Base-by-base conservation (phyloP, 371 early-diverging fungal species). In the Mortierella sp. region DNA sequence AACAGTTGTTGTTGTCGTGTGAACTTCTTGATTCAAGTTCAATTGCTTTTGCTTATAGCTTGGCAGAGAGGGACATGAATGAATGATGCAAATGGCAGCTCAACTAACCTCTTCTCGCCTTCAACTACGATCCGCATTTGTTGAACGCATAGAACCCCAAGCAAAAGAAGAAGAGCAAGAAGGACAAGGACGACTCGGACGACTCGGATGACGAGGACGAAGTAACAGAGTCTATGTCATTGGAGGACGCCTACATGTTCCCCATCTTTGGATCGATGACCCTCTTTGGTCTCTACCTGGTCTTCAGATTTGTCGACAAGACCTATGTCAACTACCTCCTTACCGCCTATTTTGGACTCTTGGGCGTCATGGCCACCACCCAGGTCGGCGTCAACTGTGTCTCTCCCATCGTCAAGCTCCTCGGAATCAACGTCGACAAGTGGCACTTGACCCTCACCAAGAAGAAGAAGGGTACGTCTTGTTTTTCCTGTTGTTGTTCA, bases 241-340 rank as follows among this genome's bases (percentile, higher is more conserved):
- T 96, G 6, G 92, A 95, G 80, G 99, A 98, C 88, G 99, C 99
- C 34, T 95, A 96, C 88, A 92, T 94, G 95, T 97, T 97, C 83
- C 98, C 99, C 14, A 86, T 98, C 40, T 93, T 96, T 83, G 99
- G 98, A 37, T 98, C 98, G 19, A 89, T 87, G 28, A 95, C 95
- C 14, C 89, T 98, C 5, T 95, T 98, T 76, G 91, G 93, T 1
- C 88, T 98, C 78, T 98, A 97, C 89, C 78, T 98, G 69, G 88
- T 97, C 40, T 96, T 97, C 92, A 93, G 94, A 77, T 97, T 90
- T 78, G 85, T 98, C 59, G 93, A 95, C 83, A 95, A 95, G 83
- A 93, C 95, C 69, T 95, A 95, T 87, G 91, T 98, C 80, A 97
- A 97, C 86, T 89, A 93, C 76, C 88, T 97, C 71, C 86, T 98